phyloP scores from a whole-genome alignment of 2,329 filamentous ascomycete genomes.

The Acephala macrosclerotiorum region DNA sequence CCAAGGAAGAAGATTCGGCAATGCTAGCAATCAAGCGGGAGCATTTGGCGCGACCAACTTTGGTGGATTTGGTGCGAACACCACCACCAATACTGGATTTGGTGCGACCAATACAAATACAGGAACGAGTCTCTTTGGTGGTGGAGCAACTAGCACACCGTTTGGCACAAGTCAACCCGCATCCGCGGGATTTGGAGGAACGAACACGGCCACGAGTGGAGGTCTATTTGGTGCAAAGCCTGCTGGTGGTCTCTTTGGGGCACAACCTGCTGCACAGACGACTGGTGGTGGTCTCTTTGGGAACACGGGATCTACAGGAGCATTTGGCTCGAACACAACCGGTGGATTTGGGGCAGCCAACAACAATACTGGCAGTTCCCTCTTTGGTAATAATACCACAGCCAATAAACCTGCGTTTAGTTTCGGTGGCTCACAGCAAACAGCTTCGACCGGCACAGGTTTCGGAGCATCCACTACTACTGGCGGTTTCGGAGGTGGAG shows the following conservation, averaged over 20 bases:
- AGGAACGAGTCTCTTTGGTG: slow-evolving; percentile 49
- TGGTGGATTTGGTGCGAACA: slow-evolving; percentile 47
- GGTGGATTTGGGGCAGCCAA: slow-evolving; percentile 42
- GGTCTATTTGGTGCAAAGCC: slow-evolving; percentile 51
- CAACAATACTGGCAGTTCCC: slow-evolving; percentile 38
- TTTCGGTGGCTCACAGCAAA: slow-evolving; percentile 37
- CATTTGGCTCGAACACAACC: slow-evolving; percentile 47
- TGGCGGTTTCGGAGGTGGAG: slow-evolving; percentile 38
- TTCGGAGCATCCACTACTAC: slow-evolving; percentile 39
- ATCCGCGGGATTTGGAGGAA: slow-evolving; percentile 56
- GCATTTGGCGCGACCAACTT: slow-evolving; percentile 68
- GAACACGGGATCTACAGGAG: slow-evolving; percentile 44
- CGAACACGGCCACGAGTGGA: slow-evolving; percentile 41
- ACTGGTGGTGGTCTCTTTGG: slow-evolving; percentile 38
- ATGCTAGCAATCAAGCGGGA: slow-evolving; percentile 79
- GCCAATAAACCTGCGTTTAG: slow-evolving; percentile 48
- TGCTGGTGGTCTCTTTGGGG: slow-evolving; percentile 51
- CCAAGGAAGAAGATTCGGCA: slow-evolving; percentile 84
- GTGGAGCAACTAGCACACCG: slow-evolving; percentile 45
- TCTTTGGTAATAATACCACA: slow-evolving; percentile 47
- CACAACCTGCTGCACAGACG: slow-evolving; percentile 38
- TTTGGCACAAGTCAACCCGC: slow-evolving; percentile 55
- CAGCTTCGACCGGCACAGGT: slow-evolving; percentile 33
- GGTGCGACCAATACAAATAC: slow-evolving; percentile 37
- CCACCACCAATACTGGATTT: slow-evolving; percentile 37